Percentiles rank a stretch among this genome's conserved stretches.
Evolutionary conservation across 2,329 filamentous ascomycete genomes (phyloP).

Genomic region (Colletotrichum sidae): DNA sequence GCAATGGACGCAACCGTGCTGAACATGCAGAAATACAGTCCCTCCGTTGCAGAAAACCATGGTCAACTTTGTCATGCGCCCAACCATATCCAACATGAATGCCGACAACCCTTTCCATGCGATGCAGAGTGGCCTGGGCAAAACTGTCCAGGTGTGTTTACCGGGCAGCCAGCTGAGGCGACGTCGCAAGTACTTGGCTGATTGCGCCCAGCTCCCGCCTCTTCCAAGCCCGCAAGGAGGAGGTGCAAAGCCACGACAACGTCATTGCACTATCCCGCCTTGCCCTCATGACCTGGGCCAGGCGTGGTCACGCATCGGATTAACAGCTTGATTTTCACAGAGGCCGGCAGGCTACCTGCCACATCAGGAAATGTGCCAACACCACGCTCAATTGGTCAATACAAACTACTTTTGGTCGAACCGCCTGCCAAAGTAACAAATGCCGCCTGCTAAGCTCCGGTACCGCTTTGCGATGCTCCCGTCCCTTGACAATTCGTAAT

Average conservation of each 20-base stretch:
- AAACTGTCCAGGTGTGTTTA: no score
- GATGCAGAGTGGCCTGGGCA: no score
- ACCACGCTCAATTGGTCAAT: slow-evolving; percentile 7
- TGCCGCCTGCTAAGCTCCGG: slow-evolving; percentile 36
- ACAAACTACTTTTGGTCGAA: slow-evolving; percentile 27
- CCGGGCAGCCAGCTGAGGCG: not conserved
- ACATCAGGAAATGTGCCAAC: not conserved
- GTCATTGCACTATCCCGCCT: slow-evolving; percentile 32
- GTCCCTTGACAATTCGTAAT: slow-evolving; percentile 31
- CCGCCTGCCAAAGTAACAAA: slow-evolving; percentile 29
- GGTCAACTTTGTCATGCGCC: no score
- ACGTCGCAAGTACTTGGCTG: not conserved
- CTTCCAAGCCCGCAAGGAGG: slow-evolving; percentile 10
- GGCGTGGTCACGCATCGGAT: slow-evolving; percentile 16
- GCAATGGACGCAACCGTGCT: no score
- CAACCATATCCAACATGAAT: no score
- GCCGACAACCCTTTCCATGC: no score
- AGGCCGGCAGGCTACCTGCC: not conserved
- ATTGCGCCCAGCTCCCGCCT: slow-evolving; percentile 18
- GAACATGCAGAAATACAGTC: no score
- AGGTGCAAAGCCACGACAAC: slow-evolving; percentile 30
- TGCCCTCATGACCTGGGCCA: slow-evolving; percentile 16
- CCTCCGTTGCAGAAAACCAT: no score
- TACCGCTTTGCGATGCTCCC: slow-evolving; percentile 32
- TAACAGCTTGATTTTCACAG: slow-evolving; percentile 16